Evolutionary conservation across 192 early-diverging fungal genomes (phyloP), one percentile per base, ranked within the genome.

Genomic region (Chytriomyces sp.): DNA sequence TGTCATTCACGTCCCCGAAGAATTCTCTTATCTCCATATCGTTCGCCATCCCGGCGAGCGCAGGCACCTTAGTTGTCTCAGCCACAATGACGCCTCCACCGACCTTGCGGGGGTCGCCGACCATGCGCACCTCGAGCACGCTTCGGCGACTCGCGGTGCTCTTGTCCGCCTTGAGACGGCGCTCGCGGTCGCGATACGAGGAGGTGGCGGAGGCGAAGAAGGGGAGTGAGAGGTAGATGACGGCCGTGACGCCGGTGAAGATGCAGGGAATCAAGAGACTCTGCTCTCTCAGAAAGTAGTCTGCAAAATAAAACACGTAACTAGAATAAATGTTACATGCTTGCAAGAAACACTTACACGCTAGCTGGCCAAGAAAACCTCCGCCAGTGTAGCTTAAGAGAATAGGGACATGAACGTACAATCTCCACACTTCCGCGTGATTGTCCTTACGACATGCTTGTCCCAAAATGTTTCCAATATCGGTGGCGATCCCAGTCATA

Each of bases 391-490:
- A 88, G n/a, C 67, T 76, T 40, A 72, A 14, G 17, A 86, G 70
- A 19, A 88, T 71, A 3, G 86, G 86, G 36, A 80, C 72, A 64
- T 85, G 82, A 0, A 88, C 82, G 28, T 84, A 82, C 33, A 88
- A 75, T 36, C 83, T 63, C 86, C 86, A 88, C 5, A 79, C 52
- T 54, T 84, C 84, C 19, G 82, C 79, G 39, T 78, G 41, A 28
- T 78, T 76, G 72, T 88, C 84, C 30, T 60, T 53, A 12, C 84
- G 61, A 39, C 78, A 81, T 4, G 82, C 76, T 59, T 88, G 86
- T 0, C 86, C 86, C 19, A 84, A 26, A 60, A 88, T 85, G 66
- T 85, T 88, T 28, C 86, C 86, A 69, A 88, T 88, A 52, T 88
- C 86, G 8, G 82, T 84, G 33, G 70, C 59, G 52, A 84, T 84